Percentiles rank a stretch among this genome's conserved stretches.
These are phyloP conservation scores for Leptomonas seymouri DNA, from an alignment of 208 protist species.

Conservation along the genomic window DNA sequence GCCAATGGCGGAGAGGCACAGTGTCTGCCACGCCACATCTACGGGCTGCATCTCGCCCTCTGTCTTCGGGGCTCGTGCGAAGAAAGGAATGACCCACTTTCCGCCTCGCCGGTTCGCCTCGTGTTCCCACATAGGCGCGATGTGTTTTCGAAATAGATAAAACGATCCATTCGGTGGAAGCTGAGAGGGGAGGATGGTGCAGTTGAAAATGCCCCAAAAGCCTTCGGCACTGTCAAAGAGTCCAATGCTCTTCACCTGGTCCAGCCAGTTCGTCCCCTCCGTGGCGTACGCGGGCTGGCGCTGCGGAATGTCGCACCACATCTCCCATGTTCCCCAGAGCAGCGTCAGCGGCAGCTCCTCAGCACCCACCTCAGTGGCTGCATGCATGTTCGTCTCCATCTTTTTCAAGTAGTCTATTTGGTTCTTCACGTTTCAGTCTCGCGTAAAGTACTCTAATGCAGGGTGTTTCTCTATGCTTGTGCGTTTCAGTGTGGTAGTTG, in stretches of 20 bases:
- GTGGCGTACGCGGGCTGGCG: slow-evolving; percentile 10
- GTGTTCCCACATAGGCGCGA: slow-evolving; percentile 93
- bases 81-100: slow-evolving; percentile 83
- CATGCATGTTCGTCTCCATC: slow-evolving; percentile 18
- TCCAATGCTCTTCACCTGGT: slow-evolving; percentile 79
- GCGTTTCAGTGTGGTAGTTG: not conserved
- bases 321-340: slow-evolving; percentile 92
- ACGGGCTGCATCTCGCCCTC: slow-evolving; percentile 41
- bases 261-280: slow-evolving; percentile 69
- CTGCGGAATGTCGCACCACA: slow-evolving; percentile 80
- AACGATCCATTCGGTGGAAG: slow-evolving; percentile 77
- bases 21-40: slow-evolving; percentile 77
- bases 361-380: slow-evolving; percentile 9
- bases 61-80: slow-evolving; percentile 10
- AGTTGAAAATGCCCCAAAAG: slow-evolving; percentile 83
- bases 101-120: slow-evolving; percentile 88
- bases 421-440: no score
- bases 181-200: slow-evolving; percentile 75
- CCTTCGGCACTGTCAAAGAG: slow-evolving; percentile 90
- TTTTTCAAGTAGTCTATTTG: no score
- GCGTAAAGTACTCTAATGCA: not conserved
- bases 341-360: slow-evolving; percentile 53
- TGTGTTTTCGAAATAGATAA: slow-evolving; percentile 89
- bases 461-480: not conserved
- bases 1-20: slow-evolving; percentile 80